Percentiles rank a stretch among this genome's conserved stretches.
Evolutionary conservation across 192 early-diverging fungal species (phyloP).

Genomic region (Coemansia sp.): DNA sequence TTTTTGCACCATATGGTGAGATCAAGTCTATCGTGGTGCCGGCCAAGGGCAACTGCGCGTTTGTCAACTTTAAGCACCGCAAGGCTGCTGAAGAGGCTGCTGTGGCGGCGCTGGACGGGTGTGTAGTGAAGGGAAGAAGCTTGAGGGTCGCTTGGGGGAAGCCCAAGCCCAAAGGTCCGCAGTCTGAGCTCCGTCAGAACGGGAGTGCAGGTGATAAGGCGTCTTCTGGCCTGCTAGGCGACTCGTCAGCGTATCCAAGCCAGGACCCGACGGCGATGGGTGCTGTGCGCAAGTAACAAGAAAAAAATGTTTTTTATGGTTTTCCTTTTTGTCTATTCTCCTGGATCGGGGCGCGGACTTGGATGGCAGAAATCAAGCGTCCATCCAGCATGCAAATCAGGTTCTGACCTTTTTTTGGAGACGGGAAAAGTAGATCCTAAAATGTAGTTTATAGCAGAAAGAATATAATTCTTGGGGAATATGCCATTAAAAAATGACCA

Average conservation of each 20-base stretch:
- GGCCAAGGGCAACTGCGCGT: constrained; percentile 79
- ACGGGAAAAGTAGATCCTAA: no score
- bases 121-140: constrained; percentile 66
- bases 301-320: no score
- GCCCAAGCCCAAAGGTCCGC: constrained; percentile 68
- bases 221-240: constrained; percentile 18
- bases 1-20: constrained; percentile 84
- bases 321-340: no score
- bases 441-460: constrained; percentile 2
- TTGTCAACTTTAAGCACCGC: constrained; percentile 84
- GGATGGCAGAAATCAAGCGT: no score
- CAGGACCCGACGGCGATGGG: constrained; percentile 60
- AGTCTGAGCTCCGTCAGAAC: constrained; percentile 40
- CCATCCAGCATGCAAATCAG: no score
- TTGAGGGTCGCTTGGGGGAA: constrained; percentile 85
- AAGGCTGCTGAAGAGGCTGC: constrained; percentile 84
- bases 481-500: not conserved
- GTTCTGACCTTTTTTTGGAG: no score
- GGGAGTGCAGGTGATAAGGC: not conserved
- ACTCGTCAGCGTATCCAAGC: constrained; percentile 47
- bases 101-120: constrained; percentile 64
- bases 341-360: no score
- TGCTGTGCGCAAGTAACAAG: constrained; percentile 16
- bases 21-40: constrained; percentile 83
- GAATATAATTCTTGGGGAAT: no score